These are phyloP conservation scores for Tephrocybe sp. DNA, from an alignment of 768 basidiomycete species.

Conservation along the genomic window DNA sequence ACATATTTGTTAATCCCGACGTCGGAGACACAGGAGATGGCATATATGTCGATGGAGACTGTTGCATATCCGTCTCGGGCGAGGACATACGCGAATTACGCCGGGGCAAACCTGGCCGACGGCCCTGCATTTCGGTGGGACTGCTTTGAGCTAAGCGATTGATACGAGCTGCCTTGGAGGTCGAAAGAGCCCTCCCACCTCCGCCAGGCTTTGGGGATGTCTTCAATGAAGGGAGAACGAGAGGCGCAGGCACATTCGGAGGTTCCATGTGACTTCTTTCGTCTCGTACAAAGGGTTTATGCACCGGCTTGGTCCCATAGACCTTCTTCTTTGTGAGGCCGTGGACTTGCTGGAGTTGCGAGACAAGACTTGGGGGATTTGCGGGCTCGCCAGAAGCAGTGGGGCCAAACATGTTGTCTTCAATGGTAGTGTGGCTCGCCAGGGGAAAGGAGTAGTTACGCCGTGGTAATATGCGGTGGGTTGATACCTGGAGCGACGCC, in stretches of 20 bases:
- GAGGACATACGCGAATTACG: conserved; percentile 35
- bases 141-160: conserved; percentile 32
- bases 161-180: conserved; percentile 33
- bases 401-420: conserved; percentile 11
- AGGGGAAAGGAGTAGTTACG: conserved; percentile 37
- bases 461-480: conserved; percentile 20
- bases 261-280: conserved; percentile 36
- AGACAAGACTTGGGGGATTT: conserved; percentile 50
- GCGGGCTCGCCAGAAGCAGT: conserved; percentile 19
- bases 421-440: conserved; percentile 7
- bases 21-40: conserved; percentile 24
- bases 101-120: conserved; percentile 28
- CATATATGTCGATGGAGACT: conserved; percentile 17
- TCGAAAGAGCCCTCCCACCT: conserved; percentile 31
- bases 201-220: conserved; percentile 16
- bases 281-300: conserved; percentile 53
- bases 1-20: conserved; percentile 9
- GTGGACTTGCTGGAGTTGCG: conserved; percentile 62
- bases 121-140: conserved; percentile 29
- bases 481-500: conserved; percentile 12
- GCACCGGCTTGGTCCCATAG: conserved; percentile 49
- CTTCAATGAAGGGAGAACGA: conserved; percentile 23
- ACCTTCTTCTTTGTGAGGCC: conserved; percentile 71
- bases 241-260: conserved; percentile 23
- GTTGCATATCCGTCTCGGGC: conserved; percentile 30